Evolutionary conservation across 163 green algal genomes (phyloP), one percentile per base, ranked within the genome.

Genomic region (Trebouxia gelatinosa): DNA sequence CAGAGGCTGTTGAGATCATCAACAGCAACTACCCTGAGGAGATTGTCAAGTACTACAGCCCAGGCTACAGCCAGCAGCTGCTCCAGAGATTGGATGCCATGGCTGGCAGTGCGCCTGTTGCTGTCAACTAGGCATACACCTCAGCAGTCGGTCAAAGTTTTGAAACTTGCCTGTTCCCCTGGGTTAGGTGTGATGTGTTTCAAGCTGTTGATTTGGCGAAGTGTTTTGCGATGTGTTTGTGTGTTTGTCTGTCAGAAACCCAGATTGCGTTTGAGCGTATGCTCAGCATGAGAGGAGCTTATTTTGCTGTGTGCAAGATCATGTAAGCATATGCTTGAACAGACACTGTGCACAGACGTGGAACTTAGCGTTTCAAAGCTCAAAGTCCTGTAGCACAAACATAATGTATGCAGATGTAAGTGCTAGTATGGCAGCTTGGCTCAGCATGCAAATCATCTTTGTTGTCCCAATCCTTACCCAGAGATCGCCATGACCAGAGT

Each of bases 1-100:
- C 87, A 71, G 91, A 95, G 80, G 88, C 88, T 26, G 90, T 96
- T 54, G 88, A 95, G 58, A 85, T 93, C 70, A 95, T 97, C 87
- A 97, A 96, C 87, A 91, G 81, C 80, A 87, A 77, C 59, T 95
- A 93, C 82, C 87, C 89, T 17, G 89, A 93, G 78, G 89, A 95
- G 81, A 93, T 97, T 34, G 92, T 97, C 29, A 90, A 91, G 72
- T 95, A 97, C 88, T 97, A 96, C 89, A 94, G 88, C 77, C 92
- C 92, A 28, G 86, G 75, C 40, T 97, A 97, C 85, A 89, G 82
- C 48, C 80, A 93, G 82, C 84, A 91, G 85, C 87, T 97, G 78
- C 85, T 97, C 40, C 82, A 95, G 82, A 95, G 95, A 88, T 86
- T 97, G 59, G 91, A 95, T 21, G 76, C 68, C 32, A 85, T 88